Evolutionary conservation across 176 grass and related monocot species (phyloP), one percentile per base, ranked within the genome.

Genomic region (Secale cereale): DNA sequence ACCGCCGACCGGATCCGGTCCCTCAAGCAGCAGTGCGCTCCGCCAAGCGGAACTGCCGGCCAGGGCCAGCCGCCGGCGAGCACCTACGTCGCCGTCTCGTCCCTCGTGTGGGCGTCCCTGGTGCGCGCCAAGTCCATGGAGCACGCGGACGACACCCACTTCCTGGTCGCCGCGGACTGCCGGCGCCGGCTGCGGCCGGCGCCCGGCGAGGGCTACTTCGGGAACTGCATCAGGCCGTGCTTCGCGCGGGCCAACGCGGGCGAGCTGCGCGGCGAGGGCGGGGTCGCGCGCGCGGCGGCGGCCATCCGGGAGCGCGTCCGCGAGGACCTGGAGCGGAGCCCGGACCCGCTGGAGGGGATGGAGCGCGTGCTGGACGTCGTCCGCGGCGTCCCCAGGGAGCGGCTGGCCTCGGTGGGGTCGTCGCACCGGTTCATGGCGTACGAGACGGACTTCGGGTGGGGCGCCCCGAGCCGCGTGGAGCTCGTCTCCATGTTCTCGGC

Each of bases 191-290:
- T 93, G 1, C 80, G 70, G 6, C 81, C 85, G 6, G 64, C 91
- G 19, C 16, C 74, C 0, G 87, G 71, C 1, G 35, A 19, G 22
- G 66, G 63, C 32, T 93, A 75, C 76, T 90, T 93, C 39, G 88
- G 91, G 50, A 93, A 75, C 61, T 93, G 87, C 83, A 10, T 93
- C 3, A 57, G 17, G 68, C 3, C 19, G 27, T 88, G 81, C 85
- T 40, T 56, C 61, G 71, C 50, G 1, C 0, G 61, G 52, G 80
- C 62, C 7, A 20, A 20, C 29, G 81, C 43, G 3, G 78, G 72
- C 12, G 82, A 82, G 0, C 67, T 93, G 33, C 31, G 82, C 31
- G 57, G 54, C 22, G 62, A 82, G 6, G 36, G 20, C 26, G 84
- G 25, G 5, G 28, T 68, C 17, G 65, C 65, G 7, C 31, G 16